A percentile compares a stretch with the other conserved stretches of the same genome.
Conservation (phyloP, 345 rosid genomes). For the Gossypium herbaceum region DNA sequence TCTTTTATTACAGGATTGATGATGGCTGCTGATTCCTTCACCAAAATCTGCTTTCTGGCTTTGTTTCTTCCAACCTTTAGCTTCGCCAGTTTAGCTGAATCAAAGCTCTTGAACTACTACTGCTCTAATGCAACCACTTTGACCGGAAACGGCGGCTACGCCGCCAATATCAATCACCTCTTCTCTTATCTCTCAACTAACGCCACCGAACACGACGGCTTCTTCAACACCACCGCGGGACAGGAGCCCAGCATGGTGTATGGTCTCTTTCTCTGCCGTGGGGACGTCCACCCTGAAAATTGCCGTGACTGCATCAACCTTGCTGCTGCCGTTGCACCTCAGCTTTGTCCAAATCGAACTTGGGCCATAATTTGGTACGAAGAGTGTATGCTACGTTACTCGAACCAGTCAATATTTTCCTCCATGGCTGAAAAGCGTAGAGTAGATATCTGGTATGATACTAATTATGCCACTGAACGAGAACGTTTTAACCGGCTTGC, state of each 20-base stretch:
- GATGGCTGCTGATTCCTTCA: neutral
- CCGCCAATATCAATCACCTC: conserved; percentile 14
- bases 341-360: conserved; percentile 11
- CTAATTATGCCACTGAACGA: neutral
- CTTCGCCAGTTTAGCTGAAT: neutral
- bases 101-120: neutral
- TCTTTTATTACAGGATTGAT: neutral
- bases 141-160: conserved; percentile 7
- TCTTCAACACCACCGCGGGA: conserved; percentile 14
- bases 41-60: neutral
- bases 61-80: neutral
- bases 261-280: conserved; percentile 33
- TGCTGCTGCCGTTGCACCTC: conserved; percentile 1
- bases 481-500: conserved; percentile 7
- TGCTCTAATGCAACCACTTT: neutral
- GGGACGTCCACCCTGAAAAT: conserved; percentile 13
- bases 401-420: conserved; percentile 10
- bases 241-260: conserved; percentile 5
- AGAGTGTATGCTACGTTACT: conserved; percentile 22
- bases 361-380: conserved; percentile 20
- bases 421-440: conserved; percentile 3
- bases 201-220: conserved; percentile 16
- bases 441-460: neutral
- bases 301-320: conserved; percentile 19
- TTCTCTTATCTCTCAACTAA: conserved; percentile 17